Evolutionary conservation across 768 basidiomycete genomes (phyloP), one percentile per base, ranked within the genome.

Genomic region (Hysterangium stoloniferum): DNA sequence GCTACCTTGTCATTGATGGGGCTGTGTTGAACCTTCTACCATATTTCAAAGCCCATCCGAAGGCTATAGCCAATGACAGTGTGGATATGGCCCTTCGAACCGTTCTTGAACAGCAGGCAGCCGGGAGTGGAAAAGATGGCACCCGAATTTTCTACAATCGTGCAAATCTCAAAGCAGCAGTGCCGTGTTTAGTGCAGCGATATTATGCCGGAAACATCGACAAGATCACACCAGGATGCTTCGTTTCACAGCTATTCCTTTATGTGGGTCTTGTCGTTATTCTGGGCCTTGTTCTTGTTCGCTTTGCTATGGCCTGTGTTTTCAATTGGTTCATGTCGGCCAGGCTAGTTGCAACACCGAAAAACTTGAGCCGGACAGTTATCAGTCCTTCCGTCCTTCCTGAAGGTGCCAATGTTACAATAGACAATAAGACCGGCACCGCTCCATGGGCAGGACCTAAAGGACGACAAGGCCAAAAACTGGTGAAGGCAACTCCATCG

Each of bases 361-460:
- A 75, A 53, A 76, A 89, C 45, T 73, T 97, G 31, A 81, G 84
- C 56, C 76, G 90, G 37, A 79, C 83, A 12, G 95, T 81, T 45
- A 89, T 99, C 63, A 91, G 87, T 60, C 95, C 95, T 15, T 88
- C 90, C 1, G 95, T 99, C 53, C 79, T 99, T 79, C 95, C 95
- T 3, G 91, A 86, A 64, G 95, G 96, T 28, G 95, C 96, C 40
- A 98, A 95, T 62, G 66, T 95, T 52, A 85, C 91, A n/a, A 70
- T 98, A 54, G 83, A 94, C 69, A 97, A 95, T 67, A 78, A 69
- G 56, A 82, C 82, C 45, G 95, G 96, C 11, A 93, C 92, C 3
- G 95, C 95, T 6, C 95, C 95, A 9, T 99, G 95, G 95, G 84
- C 89, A 2, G 79, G 76, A 19, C 69, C 73, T 15, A 28, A 54